Conservation (phyloP, 139 green algal genomes). For the Tetraselmis chui region DNA sequence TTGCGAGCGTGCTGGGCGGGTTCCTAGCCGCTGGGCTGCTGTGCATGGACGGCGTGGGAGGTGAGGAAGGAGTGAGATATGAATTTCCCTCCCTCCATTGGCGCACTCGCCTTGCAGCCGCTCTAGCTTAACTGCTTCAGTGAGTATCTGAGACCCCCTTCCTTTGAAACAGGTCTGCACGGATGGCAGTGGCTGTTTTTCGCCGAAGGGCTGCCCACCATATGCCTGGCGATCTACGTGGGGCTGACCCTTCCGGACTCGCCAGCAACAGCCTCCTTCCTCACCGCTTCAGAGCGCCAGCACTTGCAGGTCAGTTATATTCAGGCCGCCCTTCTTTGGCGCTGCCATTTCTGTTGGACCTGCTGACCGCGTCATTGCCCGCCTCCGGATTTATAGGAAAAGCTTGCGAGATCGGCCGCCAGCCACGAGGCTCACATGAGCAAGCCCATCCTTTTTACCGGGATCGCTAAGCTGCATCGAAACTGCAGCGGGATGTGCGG, state of each 20-base stretch:
- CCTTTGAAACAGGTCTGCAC: not conserved
- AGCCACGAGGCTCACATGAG: no score
- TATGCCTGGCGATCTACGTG: conserved; percentile 31
- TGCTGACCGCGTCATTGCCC: no score
- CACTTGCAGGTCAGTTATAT: not conserved
- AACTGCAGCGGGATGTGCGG: conserved; percentile 15
- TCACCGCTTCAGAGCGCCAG: conserved; percentile 34
- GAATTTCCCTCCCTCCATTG: no score
- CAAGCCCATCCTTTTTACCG: no score
- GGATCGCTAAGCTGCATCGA: no score
- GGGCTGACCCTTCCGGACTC: conserved; percentile 15
- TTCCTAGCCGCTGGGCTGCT: conserved; percentile 60
- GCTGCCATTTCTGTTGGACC: no score
- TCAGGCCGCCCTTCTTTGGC: no score
- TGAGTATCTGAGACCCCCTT: not conserved
- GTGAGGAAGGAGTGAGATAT: conserved; percentile 54
- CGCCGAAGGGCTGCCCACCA: conserved; percentile 44
- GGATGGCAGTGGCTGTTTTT: conserved; percentile 50
- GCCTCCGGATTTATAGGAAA: no score
- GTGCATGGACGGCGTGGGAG: conserved; percentile 44
- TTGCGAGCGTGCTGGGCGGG: conserved; percentile 32
- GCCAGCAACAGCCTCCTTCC: conserved; percentile 33
- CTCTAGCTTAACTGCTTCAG: not conserved
- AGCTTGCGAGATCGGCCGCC: no score
- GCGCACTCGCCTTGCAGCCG: not conserved